These are phyloP conservation scores for Syzygium syzygioides DNA, from an alignment of 441 rosid genomes.

Conservation along the genomic window DNA sequence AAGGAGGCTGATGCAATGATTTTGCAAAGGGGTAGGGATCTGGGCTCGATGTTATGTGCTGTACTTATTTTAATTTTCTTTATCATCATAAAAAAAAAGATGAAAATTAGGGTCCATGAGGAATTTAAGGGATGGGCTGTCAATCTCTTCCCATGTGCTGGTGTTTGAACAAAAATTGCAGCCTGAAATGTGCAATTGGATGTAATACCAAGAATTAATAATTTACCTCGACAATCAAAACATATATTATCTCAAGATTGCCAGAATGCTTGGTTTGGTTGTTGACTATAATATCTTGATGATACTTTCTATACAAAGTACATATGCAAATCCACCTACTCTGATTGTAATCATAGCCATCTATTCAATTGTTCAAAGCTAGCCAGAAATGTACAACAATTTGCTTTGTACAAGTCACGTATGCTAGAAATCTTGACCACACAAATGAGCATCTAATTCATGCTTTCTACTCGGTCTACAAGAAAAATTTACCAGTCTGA, in stretches of 20 bases:
- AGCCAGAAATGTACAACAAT: neutral
- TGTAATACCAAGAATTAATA: neutral
- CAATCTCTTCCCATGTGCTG: slow-evolving; percentile 19
- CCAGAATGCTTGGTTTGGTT: neutral
- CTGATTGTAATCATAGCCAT: neutral
- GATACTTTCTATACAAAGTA: neutral
- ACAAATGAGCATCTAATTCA: neutral
- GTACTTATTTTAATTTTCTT: neutral
- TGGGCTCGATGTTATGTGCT: neutral
- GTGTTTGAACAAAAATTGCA: neutral
- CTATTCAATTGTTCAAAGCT: neutral
- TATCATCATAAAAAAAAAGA: neutral
- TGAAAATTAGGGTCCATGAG: neutral
- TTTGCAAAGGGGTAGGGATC: neutral
- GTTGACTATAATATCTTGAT: neutral
- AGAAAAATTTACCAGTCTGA: neutral
- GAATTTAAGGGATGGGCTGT: neutral
- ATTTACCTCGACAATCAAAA: neutral
- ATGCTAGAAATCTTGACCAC: neutral
- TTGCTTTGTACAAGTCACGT: neutral
- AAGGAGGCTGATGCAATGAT: neutral
- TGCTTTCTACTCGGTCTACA: neutral
- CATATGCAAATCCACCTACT: neutral
- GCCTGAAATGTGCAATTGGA: neutral
- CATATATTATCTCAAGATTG: neutral